Evolutionary conservation across 257 asterid species (phyloP), one percentile per base, ranked within the genome.

Genomic region (Rubia yunnanensis): DNA sequence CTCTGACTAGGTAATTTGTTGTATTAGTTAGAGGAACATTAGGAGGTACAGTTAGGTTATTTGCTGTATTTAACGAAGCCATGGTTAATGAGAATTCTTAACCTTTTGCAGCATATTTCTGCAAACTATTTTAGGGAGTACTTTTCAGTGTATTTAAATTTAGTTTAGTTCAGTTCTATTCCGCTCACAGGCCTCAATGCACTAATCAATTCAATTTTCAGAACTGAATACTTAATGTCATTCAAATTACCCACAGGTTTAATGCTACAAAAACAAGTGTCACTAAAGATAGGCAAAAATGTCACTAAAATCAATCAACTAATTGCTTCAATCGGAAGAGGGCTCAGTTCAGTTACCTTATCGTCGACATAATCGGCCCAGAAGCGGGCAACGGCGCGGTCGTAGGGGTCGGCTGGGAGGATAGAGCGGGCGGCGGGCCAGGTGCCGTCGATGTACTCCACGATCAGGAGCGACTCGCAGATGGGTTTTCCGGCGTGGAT

Each of bases 321-420:
- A 30, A 59, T 0, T 15, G 26, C 36, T 56, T 5, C 22, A 56
- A 58, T 17, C 4, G 10, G 34, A 28, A 58, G 9, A 58, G n/a
- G 10, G 63, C 5, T 36, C 44, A 36, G 44, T 36, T 6, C 13
- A 11, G 1, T 13, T 76, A 77, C 82, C 77, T 67, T 75, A 20
- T 55, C 68, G 68, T 72, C 79, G 35, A 78, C 64, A 41, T 81
- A 77, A 50, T 70, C 62, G 13, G 83, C 78, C 83, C 83, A 77
- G 35, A 81, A 81, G 3, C 60, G 71, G 6, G 81, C 73, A 4
- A 63, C 64, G 50, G 85, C 77, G 10, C 77, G 77, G 46, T 77
- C 77, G 49, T 77, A 68, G 1, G 77, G 80, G 67, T 72, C 75
- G 31, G 77, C 62, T 9, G 76, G 77, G 39, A 77, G 71, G 67